phyloP scores from a whole-genome alignment of 495 filamentous ascomycete genomes.

The Lophiostoma macrostomum region DNA sequence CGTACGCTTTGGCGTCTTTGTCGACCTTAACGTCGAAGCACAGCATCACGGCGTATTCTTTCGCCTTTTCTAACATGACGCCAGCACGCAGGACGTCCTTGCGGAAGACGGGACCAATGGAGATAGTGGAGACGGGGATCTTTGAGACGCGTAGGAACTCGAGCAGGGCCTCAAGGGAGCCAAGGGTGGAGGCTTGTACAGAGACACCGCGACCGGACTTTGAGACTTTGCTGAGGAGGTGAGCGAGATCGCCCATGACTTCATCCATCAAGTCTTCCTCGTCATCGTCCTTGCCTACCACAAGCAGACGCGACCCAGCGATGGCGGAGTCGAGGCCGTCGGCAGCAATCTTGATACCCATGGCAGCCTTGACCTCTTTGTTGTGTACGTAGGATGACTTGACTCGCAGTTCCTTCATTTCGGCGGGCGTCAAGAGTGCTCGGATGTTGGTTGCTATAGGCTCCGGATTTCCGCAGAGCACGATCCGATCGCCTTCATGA shows the following conservation, averaged over 20 bases:
- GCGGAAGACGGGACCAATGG: slow-evolving; percentile 97
- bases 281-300: slow-evolving; percentile 92
- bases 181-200: slow-evolving; percentile 95
- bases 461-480: slow-evolving; percentile 92
- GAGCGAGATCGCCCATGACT: slow-evolving; percentile 92
- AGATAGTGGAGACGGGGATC: slow-evolving; percentile 96
- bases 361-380: slow-evolving; percentile 96
- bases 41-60: slow-evolving; percentile 97
- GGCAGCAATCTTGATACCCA: slow-evolving; percentile 98
- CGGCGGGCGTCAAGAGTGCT: slow-evolving; percentile 92
- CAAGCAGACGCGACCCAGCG: slow-evolving; percentile 89
- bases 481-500: slow-evolving; percentile 88
- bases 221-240: slow-evolving; percentile 82
- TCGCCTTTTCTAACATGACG: slow-evolving; percentile 93
- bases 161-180: slow-evolving; percentile 92
- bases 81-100: slow-evolving; percentile 96
- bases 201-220: slow-evolving; percentile 90
- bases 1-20: slow-evolving; percentile 88
- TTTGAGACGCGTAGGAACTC: slow-evolving; percentile 93
- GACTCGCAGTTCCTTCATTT: slow-evolving; percentile 89
- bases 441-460: slow-evolving; percentile 92
- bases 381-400: slow-evolving; percentile 97
- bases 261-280: slow-evolving; percentile 96
- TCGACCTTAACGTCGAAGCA: slow-evolving; percentile 99
- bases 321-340: slow-evolving; percentile 96